phyloP scores from a whole-genome alignment of 345 rosid species.

The Eucalyptus tenuipes region DNA sequence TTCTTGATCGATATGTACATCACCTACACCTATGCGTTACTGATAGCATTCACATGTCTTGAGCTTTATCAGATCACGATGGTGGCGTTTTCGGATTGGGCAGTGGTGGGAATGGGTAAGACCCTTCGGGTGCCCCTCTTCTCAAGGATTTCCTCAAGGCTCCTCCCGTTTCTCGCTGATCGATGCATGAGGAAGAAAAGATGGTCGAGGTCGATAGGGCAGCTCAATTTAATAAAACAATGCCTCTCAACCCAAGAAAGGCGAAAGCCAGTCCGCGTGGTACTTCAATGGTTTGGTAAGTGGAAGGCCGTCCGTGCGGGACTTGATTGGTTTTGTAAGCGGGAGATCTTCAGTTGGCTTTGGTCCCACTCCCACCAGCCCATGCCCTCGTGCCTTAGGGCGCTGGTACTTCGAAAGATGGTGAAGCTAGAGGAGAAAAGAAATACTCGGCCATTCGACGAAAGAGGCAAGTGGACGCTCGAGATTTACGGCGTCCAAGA shows the following conservation, averaged over 20 bases:
- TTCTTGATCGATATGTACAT: no score
- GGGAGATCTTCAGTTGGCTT: background rate
- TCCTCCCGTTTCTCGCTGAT: background rate
- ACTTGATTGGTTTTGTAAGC: background rate
- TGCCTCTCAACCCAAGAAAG: background rate
- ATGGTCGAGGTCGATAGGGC: background rate
- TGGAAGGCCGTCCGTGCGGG: background rate
- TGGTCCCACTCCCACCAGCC: background rate
- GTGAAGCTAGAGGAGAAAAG: background rate
- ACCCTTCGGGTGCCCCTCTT: background rate
- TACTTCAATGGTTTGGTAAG: background rate
- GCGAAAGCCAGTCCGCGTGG: background rate
- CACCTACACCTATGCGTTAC: no score
- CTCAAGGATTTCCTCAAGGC: no score
- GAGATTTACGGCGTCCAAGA: background rate
- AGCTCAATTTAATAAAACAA: background rate
- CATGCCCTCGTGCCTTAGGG: background rate
- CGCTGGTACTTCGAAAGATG: background rate
- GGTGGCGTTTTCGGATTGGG: background rate
- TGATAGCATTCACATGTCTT: no score
- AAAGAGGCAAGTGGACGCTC: background rate
- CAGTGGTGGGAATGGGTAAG: background rate
- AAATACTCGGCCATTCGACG: rapidly evolving
- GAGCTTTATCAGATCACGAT: no score
- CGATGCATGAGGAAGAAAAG: background rate